These are phyloP conservation scores for Arthrobotrys sphaeroides DNA, from an alignment of 2,329 filamentous ascomycete species.

Conservation along the genomic window DNA sequence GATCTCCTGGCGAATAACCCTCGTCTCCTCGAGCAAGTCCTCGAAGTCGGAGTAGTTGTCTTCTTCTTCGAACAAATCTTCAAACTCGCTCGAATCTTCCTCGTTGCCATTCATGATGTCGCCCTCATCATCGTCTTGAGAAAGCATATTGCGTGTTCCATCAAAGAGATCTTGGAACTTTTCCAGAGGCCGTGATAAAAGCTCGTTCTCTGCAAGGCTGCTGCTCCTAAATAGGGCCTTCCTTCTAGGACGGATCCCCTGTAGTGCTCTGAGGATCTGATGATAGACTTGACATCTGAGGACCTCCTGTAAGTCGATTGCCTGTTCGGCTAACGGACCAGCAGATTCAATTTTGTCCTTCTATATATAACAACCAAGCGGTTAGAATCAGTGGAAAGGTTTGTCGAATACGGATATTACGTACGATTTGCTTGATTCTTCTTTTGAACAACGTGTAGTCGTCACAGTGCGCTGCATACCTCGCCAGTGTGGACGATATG, in stretches of 20 bases:
- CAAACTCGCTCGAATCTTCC: constrained; percentile 33
- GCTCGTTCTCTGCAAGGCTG: constrained; percentile 19
- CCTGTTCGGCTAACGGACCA: not conserved
- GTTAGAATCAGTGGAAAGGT: not conserved
- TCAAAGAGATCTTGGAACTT: constrained; percentile 49
- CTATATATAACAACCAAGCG: not conserved
- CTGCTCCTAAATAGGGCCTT: constrained; percentile 16
- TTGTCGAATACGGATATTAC: not conserved
- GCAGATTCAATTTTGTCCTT: constrained; percentile 19
- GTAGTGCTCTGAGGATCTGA: constrained; percentile 35
- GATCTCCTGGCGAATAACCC: not conserved
- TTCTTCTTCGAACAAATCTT: constrained; percentile 40
- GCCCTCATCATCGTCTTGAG: constrained; percentile 7
- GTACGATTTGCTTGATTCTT: constrained; percentile 35
- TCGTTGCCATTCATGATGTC: not conserved
- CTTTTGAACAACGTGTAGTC: constrained; percentile 32
- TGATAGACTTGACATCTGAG: constrained; percentile 38
- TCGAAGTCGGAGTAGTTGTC: constrained; percentile 53
- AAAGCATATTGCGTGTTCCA: constrained; percentile 16
- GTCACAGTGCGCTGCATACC: constrained; percentile 36
- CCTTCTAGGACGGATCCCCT: constrained; percentile 14
- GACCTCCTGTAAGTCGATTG: constrained; percentile 29
- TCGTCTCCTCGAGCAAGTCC: constrained; percentile 33
- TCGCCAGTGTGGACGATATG: constrained; percentile 32
- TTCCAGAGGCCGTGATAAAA: constrained; percentile 36